Evolutionary conservation across 2,329 filamentous ascomycete genomes (phyloP).

Genomic region (Fusarium beomiforme): DNA sequence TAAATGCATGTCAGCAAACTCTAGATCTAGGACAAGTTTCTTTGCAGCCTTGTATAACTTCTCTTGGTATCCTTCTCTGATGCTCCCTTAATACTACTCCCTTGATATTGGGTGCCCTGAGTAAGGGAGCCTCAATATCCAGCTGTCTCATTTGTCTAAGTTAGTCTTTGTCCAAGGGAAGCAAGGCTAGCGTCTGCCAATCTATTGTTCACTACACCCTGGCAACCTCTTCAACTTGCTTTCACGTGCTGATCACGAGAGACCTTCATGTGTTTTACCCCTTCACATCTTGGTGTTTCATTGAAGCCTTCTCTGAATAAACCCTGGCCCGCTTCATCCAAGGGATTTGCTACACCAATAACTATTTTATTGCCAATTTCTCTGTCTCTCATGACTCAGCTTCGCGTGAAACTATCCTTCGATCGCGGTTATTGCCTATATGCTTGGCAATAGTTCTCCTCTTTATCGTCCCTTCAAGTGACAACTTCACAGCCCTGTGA

Average conservation of each 20-base stretch:
- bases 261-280: not conserved
- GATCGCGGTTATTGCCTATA: not conserved
- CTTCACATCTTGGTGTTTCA: not conserved
- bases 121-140: conserved; percentile 22
- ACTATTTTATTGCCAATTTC: conserved; percentile 16
- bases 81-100: conserved; percentile 6
- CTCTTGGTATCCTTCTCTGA: not conserved
- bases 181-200: not conserved
- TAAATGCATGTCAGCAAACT: no score
- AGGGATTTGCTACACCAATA: not conserved
- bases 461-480: conserved; percentile 1
- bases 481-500: not conserved
- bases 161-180: not conserved
- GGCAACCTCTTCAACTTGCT: not conserved
- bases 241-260: not conserved
- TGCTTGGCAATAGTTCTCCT: conserved; percentile 9
- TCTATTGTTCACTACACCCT: not conserved
- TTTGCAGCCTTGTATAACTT: not conserved
- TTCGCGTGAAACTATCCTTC: not conserved
- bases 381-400: not conserved
- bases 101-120: conserved; percentile 14
- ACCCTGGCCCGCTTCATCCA: conserved; percentile 7
- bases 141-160: not conserved
- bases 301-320: not conserved
- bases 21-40: not conserved